Percentiles rank a stretch among this genome's conserved stretches.
These are phyloP conservation scores for Cercospora berteroae DNA, from an alignment of 2,329 filamentous ascomycete genomes.

Conservation along the genomic window DNA sequence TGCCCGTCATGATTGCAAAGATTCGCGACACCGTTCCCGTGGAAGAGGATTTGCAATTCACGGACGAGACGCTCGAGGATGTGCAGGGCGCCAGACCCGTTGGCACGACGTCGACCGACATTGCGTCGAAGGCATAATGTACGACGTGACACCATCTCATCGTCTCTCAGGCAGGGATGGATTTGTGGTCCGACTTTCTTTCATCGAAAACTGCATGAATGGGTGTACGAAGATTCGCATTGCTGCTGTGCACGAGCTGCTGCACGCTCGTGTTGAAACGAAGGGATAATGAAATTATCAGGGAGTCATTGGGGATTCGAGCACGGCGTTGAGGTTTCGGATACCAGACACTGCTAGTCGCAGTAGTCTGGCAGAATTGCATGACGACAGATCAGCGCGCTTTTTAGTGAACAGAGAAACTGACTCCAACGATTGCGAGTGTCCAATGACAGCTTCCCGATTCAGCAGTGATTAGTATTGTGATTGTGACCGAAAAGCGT, in stretches of 20 bases:
- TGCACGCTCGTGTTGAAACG: neutral
- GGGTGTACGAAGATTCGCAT: constrained; percentile 6
- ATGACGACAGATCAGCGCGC: neutral
- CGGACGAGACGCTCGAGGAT: constrained; percentile 76
- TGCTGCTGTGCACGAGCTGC: constrained; percentile 4
- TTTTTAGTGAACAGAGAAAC: neutral
- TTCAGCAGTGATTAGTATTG: neutral
- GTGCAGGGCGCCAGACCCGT: constrained; percentile 46
- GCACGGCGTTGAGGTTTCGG: neutral
- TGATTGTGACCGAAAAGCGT: neutral
- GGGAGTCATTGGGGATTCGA: neutral
- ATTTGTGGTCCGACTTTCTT: constrained; percentile 5
- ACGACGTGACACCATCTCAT: constrained; percentile 15
- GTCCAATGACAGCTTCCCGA: neutral
- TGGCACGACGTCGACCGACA: constrained; percentile 16
- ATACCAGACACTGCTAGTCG: constrained; percentile 2
- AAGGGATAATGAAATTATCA: constrained; percentile 1
- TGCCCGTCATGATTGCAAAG: constrained; percentile 74
- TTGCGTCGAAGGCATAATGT: constrained; percentile 19
- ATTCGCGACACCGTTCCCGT: constrained; percentile 78
- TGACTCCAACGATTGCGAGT: neutral
- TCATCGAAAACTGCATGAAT: constrained; percentile 5
- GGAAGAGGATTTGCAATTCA: constrained; percentile 80
- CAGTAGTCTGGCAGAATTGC: neutral
- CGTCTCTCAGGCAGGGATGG: constrained; percentile 18